These are phyloP conservation scores for Yamadazyma olivae DNA, from an alignment of 805 yeast genomes.

Conservation along the genomic window DNA sequence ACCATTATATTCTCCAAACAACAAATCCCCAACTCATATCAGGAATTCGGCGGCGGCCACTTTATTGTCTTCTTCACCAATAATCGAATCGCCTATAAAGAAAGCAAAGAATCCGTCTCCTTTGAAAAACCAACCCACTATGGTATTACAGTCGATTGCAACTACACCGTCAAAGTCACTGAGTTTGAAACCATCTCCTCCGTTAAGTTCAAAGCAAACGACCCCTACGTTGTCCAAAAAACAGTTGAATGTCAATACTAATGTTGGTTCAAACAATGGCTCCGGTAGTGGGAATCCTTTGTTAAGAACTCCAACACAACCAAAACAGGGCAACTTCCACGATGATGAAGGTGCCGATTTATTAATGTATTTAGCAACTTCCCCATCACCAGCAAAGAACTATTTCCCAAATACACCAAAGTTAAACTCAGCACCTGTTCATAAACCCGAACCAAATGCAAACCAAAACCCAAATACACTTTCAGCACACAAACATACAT, in stretches of 20 bases:
- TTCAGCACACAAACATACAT: constrained; percentile 15
- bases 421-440: constrained; percentile 2
- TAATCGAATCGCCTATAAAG: constrained; percentile 34
- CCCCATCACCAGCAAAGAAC: constrained; percentile 66
- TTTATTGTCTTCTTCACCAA: constrained; percentile 27
- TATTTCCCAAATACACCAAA: constrained; percentile 30
- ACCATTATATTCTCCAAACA: constrained; percentile 36
- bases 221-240: constrained; percentile 28
- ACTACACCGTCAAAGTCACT: constrained; percentile 27
- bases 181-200: constrained; percentile 28
- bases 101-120: constrained; percentile 12
- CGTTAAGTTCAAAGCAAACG: constrained; percentile 19
- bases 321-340: constrained; percentile 20
- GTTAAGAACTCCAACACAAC: constrained; percentile 39
- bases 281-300: constrained; percentile 9
- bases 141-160: constrained; percentile 29
- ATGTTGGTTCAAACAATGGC: not conserved
- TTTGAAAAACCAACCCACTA: constrained; percentile 13
- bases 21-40: constrained; percentile 39
- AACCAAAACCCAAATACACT: not conserved
- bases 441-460: too few relatives aligned
- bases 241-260: constrained; percentile 14
- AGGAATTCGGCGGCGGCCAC: constrained; percentile 32
- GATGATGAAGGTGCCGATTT: constrained; percentile 77
- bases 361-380: constrained; percentile 76